Evolutionary conservation across 208 protist species (phyloP), one percentile per base, ranked within the genome.

Genomic region (Wallacemonas sp.): DNA sequence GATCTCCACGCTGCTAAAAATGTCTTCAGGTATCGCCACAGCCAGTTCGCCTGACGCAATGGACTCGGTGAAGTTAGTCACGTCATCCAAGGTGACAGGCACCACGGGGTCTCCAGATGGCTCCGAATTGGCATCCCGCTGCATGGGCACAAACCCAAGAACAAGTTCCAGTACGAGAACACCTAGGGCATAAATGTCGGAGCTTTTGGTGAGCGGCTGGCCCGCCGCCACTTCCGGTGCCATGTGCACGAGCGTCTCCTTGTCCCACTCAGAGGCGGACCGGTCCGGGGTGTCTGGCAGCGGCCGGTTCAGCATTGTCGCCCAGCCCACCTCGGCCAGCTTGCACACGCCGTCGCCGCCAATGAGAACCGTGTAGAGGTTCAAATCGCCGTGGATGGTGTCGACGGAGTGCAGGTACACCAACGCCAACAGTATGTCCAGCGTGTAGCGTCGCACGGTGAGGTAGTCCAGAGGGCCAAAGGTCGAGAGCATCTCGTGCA

Each of bases 151-250:
- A 12, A 77, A 72, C 45, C 82, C 82, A n/a, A 79, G 66, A 26
- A 83, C 46, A 73, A 89, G 79, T 46, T 92, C 82, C 26, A 92
- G 32, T 20, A 86, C 26, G 25, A 72, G 45, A 1, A 92, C 70
- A 0, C 84, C 89, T 0, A 85, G 48, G 11, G 79, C 84, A 46
- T 79, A 94, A 33, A 94, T 81, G 62, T 94, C 89, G 3, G 81
- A 87, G 67, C 65, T 48, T 0, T 70, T 44, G 3, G 76, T 84
- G n/a, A 70, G 74, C 23, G 61, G 62, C 26, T 72, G 72, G 0
- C 81, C 84, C 18, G 54, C 50, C 22, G 81, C 77, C 48, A 87
- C 83, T 55, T 83, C 74, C 0, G 89, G 89, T 23, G 86, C 82
- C 69, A 91, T 77, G 74, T 92, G 80, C 48, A 82, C 33, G 11